phyloP scores from a whole-genome alignment of 176 grass and related monocot species.

The Lolium rigidum region DNA sequence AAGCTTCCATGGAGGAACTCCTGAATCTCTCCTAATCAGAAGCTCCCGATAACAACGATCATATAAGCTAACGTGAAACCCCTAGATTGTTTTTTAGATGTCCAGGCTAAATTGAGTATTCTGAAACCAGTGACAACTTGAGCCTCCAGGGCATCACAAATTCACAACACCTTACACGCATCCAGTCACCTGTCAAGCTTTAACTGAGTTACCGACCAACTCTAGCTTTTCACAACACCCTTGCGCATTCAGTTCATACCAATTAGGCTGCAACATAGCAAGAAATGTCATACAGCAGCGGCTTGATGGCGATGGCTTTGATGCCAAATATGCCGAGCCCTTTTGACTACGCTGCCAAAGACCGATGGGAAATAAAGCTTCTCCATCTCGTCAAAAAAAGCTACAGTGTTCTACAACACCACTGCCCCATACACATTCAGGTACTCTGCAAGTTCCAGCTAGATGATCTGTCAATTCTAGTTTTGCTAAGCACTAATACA shows the following conservation, averaged over 20 bases:
- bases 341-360: not conserved
- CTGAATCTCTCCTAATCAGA: conserved; percentile 8
- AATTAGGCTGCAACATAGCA: no score
- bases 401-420: no score
- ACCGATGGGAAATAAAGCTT: no score
- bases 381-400: no score
- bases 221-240: no score
- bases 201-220: no score
- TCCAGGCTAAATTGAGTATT: conserved; percentile 28
- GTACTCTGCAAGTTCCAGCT: not conserved
- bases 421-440: no score
- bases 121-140: not conserved
- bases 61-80: conserved; percentile 35
- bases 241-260: no score
- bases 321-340: not conserved
- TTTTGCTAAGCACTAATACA: not conserved
- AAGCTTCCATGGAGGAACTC: conserved; percentile 8
- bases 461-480: no score
- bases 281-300: no score
- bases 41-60: not conserved
- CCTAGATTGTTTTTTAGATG: not conserved
- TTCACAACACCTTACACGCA: not conserved
- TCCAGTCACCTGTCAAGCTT: no score
- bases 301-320: no score
- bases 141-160: not conserved